These are phyloP conservation scores for Backusella liffmaniae DNA, from an alignment of 192 early-diverging fungal genomes.

Conservation along the genomic window DNA sequence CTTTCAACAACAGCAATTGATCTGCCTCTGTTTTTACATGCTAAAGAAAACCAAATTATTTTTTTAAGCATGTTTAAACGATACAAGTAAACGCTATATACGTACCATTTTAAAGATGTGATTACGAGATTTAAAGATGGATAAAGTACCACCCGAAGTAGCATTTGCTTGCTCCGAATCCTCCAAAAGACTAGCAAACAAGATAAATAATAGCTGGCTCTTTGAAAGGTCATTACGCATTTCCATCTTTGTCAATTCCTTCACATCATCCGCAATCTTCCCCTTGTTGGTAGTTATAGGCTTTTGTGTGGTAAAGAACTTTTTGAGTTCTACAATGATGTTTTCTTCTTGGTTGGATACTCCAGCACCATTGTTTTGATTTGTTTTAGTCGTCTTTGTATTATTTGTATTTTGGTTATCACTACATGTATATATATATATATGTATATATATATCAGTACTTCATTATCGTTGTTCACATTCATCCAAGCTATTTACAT, in stretches of 20 bases:
- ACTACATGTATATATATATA: background rate
- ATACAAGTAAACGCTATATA: background rate
- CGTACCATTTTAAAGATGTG: conserved; percentile 47
- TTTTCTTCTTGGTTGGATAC: conserved; percentile 40
- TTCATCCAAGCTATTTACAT: conserved; percentile 19
- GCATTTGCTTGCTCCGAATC: conserved; percentile 36
- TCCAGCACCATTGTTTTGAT: background rate
- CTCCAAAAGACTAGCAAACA: conserved; percentile 61
- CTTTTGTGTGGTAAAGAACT: conserved; percentile 38
- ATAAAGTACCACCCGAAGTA: conserved; percentile 33
- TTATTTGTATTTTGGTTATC: background rate
- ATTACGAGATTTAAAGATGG: conserved; percentile 36
- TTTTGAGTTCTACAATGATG: conserved; percentile 55
- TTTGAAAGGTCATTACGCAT: conserved; percentile 82
- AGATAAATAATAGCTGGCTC: conserved; percentile 68
- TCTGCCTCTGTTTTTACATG: conserved; percentile 59
- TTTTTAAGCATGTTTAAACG: background rate
- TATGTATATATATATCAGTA: too few species aligned
- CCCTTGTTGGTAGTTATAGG: conserved; percentile 18
- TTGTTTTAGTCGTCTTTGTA: background rate
- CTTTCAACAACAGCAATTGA: conserved; percentile 53
- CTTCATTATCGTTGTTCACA: background rate
- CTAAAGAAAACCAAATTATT: conserved; percentile 23
- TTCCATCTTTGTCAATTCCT: conserved; percentile 82
- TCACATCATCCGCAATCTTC: conserved; percentile 59